phyloP scores from a whole-genome alignment of 495 filamentous ascomycete species.

The Trypethelium eluteriae region DNA sequence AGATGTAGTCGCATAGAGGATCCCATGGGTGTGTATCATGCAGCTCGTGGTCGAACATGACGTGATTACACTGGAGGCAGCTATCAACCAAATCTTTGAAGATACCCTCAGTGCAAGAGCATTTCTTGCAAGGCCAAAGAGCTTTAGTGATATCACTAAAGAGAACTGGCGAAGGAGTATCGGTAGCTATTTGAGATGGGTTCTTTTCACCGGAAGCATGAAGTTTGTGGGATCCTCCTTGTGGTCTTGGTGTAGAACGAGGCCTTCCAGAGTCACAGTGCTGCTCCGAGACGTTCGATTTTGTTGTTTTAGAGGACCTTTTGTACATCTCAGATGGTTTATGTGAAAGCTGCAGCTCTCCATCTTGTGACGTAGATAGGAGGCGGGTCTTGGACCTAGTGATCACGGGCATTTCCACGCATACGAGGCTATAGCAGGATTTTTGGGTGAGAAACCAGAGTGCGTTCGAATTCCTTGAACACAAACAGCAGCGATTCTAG shows the following conservation, averaged over 20 bases:
- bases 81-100: slow-evolving; percentile 10
- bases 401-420: slow-evolving; percentile 14
- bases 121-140: background rate
- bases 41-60: slow-evolving; percentile 13
- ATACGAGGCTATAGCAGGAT: background rate
- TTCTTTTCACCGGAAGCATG: background rate
- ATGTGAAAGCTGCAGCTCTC: slow-evolving; percentile 9
- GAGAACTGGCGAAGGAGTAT: background rate
- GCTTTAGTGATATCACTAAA: background rate
- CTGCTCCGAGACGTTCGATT: background rate
- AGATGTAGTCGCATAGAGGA: background rate
- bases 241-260: background rate
- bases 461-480: background rate
- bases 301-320: background rate
- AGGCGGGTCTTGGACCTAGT: slow-evolving; percentile 13
- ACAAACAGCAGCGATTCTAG: background rate
- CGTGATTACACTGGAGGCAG: slow-evolving; percentile 12
- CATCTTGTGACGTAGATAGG: slow-evolving; percentile 1
- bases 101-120: background rate
- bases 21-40: background rate
- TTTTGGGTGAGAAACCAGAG: background rate
- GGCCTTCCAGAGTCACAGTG: background rate
- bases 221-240: background rate
- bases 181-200: background rate
- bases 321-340: background rate